Base-by-base conservation (phyloP, 2,329 filamentous ascomycete genomes). In the Ampelomyces quisqualis region DNA sequence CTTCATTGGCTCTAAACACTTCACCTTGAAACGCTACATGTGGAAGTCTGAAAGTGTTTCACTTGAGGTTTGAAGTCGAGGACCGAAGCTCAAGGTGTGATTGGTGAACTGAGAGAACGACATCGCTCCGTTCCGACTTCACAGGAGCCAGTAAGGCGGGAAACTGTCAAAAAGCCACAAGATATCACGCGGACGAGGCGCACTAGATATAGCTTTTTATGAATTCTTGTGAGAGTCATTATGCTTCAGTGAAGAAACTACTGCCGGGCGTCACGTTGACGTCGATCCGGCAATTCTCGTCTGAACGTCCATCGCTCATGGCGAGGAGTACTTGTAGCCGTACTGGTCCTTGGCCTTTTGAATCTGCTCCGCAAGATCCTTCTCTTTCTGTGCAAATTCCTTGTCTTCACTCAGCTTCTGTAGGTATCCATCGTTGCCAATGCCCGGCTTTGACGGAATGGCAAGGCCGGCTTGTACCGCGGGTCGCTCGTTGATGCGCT, bases 361-460 rank as follows among this genome's bases (percentile, higher is more conserved):
- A 38, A 67, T 58, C 33, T 67, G 38, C 30, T 69, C 62, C 39
- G 47, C 52, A 15, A 72, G 40, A 45, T 65, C 55, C 23, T 70
- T 66, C 47, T 75, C 69, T 57, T 71, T 69, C 62, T 74, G 65
- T 55, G 68, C 73, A 47, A 72, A 74, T 45, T 77, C 76, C 15
- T 69, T 62, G 23, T 79, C 73, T 3, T 73, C 65, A 56, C 72
- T 68, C 42, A 77, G 35, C 18, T 65, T 65, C 61, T 70, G 60
- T 48, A 64, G 41, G 38, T 75, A 65, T 2, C 54, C 44, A 1
- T 58, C 68, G 50, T 81, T 79, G 5, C 60, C 62, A 10, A 76
- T 55, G 0, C 45, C 27, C 24, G 62, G 64, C 47, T 67, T 67
- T 3, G 49, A 57, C 3, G 71, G 71, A 4, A 74, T 47, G 0